Base-by-base conservation (phyloP, 441 rosid genomes). In the Oxalis stricta region DNA sequence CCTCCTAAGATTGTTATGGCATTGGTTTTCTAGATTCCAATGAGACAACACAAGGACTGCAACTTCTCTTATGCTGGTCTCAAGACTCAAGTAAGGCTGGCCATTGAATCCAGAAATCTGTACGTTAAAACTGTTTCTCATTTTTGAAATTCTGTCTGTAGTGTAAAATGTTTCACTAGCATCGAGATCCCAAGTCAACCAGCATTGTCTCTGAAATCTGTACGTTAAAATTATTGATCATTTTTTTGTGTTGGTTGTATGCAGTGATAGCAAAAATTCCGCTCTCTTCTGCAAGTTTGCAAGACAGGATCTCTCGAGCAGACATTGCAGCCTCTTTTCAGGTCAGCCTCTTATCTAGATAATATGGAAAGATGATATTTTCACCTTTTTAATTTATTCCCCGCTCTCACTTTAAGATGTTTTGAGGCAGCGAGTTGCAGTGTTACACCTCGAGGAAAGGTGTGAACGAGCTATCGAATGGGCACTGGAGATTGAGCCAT, bases 321-420 rank as follows among this genome's bases (percentile, higher is more conserved):
- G 86, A 89, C 57, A 74, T 84, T 37, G 95, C 97, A 3, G 97
- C 94, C 61, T 77, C 97, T 58, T 89, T 89, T 65, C 97, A 88
- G 93, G 97, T 84, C n/a, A n/a, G n/a, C n/a, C n/a, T n/a, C n/a
- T n/a, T n/a, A n/a, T n/a, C n/a, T 38, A 22, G 42, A 5, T 1
- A 17, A 33, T 1, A 16, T 18, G 8, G 12, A 33, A 37, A 2
- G 5, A 12, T 11, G 16, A 48, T 5, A 29, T 5, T 3, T 38
- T 22, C 14, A 5, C 7, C 31, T 37, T 43, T 9, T 44, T 29
- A 6, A 24, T 18, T 18, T 21, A 2, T 4, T 33, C 46, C 21
- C 18, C 51, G 36, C 28, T 24, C 28, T 26, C 38, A 18, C 48
- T 29, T 46, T 30, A 36, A 32, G 12, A 29, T 13, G 36, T 10